These are phyloP conservation scores for Adansonia grandidieri DNA, from an alignment of 441 rosid genomes.

Conservation along the genomic window DNA sequence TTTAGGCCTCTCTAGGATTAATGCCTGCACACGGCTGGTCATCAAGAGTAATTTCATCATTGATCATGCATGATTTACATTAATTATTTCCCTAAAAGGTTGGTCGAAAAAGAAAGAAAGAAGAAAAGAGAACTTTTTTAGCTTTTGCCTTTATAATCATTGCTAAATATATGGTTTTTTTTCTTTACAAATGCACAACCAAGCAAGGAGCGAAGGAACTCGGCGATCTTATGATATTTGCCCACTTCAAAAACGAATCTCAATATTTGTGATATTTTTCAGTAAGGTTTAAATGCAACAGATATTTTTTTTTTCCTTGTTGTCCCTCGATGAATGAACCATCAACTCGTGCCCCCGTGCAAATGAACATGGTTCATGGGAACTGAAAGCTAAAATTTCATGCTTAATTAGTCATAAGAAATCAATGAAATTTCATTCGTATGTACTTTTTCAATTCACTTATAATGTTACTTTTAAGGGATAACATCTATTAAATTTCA, in stretches of 20 bases:
- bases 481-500: too few species aligned
- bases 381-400: not conserved
- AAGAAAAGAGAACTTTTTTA: not conserved
- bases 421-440: not conserved
- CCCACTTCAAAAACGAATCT: too few species aligned
- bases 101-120: not conserved
- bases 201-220: not conserved
- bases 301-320: not conserved
- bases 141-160: constrained; percentile 9
- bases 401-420: not conserved
- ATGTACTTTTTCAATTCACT: too few species aligned
- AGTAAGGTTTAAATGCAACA: too few species aligned
- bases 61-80: constrained; percentile 8
- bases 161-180: not conserved
- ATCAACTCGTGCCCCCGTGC: not conserved
- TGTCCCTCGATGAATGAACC: not conserved
- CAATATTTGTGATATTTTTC: too few species aligned
- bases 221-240: too few species aligned
- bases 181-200: not conserved
- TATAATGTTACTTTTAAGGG: too few species aligned
- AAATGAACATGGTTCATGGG: too few species aligned
- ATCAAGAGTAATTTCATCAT: not conserved
- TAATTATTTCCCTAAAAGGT: not conserved
- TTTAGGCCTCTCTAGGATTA: not conserved
- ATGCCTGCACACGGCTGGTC: not conserved